These are phyloP conservation scores for Suillus paluster DNA, from an alignment of 768 basidiomycete species.

Conservation along the genomic window DNA sequence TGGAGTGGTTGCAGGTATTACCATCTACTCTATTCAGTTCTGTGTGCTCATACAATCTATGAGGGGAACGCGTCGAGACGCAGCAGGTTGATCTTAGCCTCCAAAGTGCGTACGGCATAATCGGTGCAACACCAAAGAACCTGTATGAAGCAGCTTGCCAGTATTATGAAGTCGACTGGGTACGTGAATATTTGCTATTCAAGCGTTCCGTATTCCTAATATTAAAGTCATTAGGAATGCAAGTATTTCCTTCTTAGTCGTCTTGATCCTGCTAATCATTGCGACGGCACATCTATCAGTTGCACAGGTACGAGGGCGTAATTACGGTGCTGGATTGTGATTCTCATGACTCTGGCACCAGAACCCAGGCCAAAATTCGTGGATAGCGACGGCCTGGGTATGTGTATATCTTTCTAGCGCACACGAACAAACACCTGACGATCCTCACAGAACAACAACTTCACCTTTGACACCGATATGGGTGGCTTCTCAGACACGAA, in stretches of 20 bases:
- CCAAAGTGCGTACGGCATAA: slow-evolving; percentile 56
- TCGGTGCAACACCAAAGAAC: slow-evolving; percentile 48
- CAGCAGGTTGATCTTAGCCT: slow-evolving; percentile 59
- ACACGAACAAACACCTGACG: slow-evolving; percentile 8
- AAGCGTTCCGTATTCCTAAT: background rate
- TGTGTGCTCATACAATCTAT: background rate
- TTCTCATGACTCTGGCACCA: slow-evolving; percentile 49
- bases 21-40: background rate
- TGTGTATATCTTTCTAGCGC: slow-evolving; percentile 7
- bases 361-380: slow-evolving; percentile 65
- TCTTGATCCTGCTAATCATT: slow-evolving; percentile 6
- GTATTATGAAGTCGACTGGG: slow-evolving; percentile 55
- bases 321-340: background rate
- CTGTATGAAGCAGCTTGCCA: slow-evolving; percentile 56
- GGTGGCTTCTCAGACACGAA: slow-evolving; percentile 65
- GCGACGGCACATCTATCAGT: slow-evolving; percentile 12
- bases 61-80: slow-evolving; percentile 49
- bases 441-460: slow-evolving; percentile 59
- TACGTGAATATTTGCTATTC: slow-evolving; percentile 13
- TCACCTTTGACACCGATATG: slow-evolving; percentile 52
- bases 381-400: slow-evolving; percentile 69
- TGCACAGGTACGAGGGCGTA: slow-evolving; percentile 28
- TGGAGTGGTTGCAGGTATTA: slow-evolving; percentile 50
- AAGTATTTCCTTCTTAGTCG: slow-evolving; percentile 13
- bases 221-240: slow-evolving; percentile 30